Evolutionary conservation across 2,329 filamentous ascomycete genomes (phyloP), one percentile per base, ranked within the genome.

Genomic region (Hypoxylon sp.): DNA sequence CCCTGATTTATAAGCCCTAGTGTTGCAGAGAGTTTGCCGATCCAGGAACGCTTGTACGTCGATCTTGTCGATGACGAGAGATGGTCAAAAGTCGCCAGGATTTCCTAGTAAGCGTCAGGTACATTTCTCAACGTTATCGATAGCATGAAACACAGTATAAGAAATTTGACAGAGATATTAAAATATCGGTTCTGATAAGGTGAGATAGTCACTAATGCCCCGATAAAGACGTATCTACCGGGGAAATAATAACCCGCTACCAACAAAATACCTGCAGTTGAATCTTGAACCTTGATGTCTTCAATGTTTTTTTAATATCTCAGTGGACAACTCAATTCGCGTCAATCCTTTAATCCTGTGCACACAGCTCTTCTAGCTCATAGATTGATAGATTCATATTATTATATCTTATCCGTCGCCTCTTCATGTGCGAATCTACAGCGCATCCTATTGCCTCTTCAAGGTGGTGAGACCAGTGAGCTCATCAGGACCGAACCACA

Each of bases 1-100:
- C 28, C 30, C 49, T 11, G 49, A 52, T 36, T 56, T 17, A 28
- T 56, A 23, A 56, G 23, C 19, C 3, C 45, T 21, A 50, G 25
- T 21, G 25, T 46, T 11, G 36, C 10, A 21, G 14, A 34, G 30
- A 34, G 19, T 36, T 17, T 52, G 32, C 30, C 49, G 30, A 52
- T 52, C 32, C 49, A 36, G 49, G 49, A 34, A 52, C 49, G 9
- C 9, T 30, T 7, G 9, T 19, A 19, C 21, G 7, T 30, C 17
- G 17, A 19, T 9, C 17, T 4, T 7, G 17, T 17, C 34, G 17
- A 38, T 38, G 13, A 38, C 34, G 34, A 38, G 34, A 6, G 5
- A 6, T 14, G 6, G 38, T 9, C 5, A 17, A 43, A 43, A 30
- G 6, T 30, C 6, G 28, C 28, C 28, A 30, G 28, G 28, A 30